Conservation (phyloP, 192 early-diverging fungal species). For the Umbelopsis sp. region DNA sequence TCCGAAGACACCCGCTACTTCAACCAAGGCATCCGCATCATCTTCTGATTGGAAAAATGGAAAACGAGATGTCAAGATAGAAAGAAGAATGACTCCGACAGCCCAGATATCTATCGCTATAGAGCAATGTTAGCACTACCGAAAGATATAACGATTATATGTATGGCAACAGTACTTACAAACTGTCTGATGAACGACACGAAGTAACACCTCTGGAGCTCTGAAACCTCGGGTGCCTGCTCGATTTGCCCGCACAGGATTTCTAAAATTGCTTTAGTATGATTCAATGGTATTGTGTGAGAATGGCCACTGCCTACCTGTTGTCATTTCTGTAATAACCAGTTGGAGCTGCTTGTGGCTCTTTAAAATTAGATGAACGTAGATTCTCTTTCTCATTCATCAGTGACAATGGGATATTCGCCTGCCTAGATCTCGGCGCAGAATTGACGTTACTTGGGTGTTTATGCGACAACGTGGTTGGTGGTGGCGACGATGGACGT, state of each 20-base stretch:
- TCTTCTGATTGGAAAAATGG: constrained; percentile 91
- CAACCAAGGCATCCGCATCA: constrained; percentile 85
- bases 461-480: constrained; percentile 2
- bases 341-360: not conserved
- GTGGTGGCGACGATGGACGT: not conserved
- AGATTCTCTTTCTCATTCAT: constrained; percentile 22
- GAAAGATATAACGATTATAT: not conserved
- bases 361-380: constrained; percentile 2
- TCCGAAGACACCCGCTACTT: constrained; percentile 83
- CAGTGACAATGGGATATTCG: not conserved
- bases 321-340: constrained; percentile 58
- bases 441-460: not conserved
- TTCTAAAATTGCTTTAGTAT: constrained; percentile 49
- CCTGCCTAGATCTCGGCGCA: constrained; percentile 1
- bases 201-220: constrained; percentile 91
- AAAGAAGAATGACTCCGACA: constrained; percentile 84
- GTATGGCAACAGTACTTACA: constrained; percentile 48
- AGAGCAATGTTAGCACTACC: not conserved
- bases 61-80: constrained; percentile 77
- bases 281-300: not conserved
- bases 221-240: constrained; percentile 94
- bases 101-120: constrained; percentile 92
- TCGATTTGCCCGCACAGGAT: constrained; percentile 72
- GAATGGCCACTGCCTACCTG: constrained; percentile 39
- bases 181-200: constrained; percentile 73